phyloP scores from a whole-genome alignment of 2,329 filamentous ascomycete species.

The Fusarium sp. region DNA sequence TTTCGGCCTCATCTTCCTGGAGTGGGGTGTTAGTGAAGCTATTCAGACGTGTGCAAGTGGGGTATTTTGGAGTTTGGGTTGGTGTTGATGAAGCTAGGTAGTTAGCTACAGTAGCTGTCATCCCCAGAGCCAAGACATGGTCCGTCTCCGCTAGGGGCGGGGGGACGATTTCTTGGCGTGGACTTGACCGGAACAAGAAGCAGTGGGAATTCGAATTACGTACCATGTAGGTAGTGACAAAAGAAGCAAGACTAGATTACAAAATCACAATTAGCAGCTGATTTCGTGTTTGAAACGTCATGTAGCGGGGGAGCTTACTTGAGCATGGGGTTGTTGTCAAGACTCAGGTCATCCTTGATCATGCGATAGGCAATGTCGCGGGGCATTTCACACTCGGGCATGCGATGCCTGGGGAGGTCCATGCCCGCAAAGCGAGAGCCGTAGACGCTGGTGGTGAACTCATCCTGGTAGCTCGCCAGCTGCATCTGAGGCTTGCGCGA shows the following conservation, averaged over 20 bases:
- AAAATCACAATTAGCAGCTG: slow-evolving; percentile 8
- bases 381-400: slow-evolving; percentile 93
- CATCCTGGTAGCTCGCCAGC: slow-evolving; percentile 65
- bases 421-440: slow-evolving; percentile 85
- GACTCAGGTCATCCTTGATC: slow-evolving; percentile 94
- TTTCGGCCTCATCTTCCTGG: slow-evolving; percentile 92
- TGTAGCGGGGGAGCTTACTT: slow-evolving; percentile 65
- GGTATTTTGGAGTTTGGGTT: slow-evolving; percentile 13
- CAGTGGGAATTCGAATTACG: slow-evolving; percentile 38
- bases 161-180: slow-evolving; percentile 25
- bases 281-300: neutral
- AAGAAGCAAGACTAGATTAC: slow-evolving; percentile 79
- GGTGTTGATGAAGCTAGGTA: neutral
- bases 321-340: slow-evolving; percentile 92
- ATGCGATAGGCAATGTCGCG: slow-evolving; percentile 93
- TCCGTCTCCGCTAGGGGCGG: slow-evolving; percentile 12
- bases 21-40: slow-evolving; percentile 34
- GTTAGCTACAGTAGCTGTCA: slow-evolving; percentile 13
- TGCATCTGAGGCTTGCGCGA: slow-evolving; percentile 56
- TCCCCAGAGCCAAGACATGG: slow-evolving; percentile 36
- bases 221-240: slow-evolving; percentile 97
- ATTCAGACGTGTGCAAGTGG: slow-evolving; percentile 20
- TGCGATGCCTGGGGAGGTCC: slow-evolving; percentile 85
- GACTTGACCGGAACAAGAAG: slow-evolving; percentile 20
- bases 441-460: slow-evolving; percentile 85